A percentile compares a stretch with the other conserved stretches of the same genome.
phyloP scores from a whole-genome alignment of 2,329 filamentous ascomycete genomes.

The Aotearoamyces nothofagi region DNA sequence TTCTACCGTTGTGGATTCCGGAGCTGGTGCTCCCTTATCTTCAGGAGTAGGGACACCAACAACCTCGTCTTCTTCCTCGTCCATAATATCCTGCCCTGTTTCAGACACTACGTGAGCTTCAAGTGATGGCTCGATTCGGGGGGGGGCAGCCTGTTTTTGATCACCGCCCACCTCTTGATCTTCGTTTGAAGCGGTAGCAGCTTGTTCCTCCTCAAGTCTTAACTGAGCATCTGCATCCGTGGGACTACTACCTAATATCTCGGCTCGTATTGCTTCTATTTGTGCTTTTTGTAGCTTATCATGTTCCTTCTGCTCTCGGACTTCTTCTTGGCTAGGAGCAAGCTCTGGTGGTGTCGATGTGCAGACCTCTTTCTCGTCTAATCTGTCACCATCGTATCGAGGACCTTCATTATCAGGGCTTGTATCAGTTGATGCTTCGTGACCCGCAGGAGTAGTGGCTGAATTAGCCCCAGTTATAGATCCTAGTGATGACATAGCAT shows the following conservation, averaged over 20 bases:
- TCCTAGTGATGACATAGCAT: constrained; percentile 35
- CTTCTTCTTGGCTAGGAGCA: constrained; percentile 10
- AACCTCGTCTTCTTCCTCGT: constrained; percentile 14
- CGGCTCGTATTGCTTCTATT: constrained; percentile 21
- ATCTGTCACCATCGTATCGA: constrained; percentile 32
- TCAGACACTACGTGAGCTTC: constrained; percentile 11
- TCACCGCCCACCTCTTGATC: constrained; percentile 1
- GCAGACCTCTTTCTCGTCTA: constrained; percentile 29
- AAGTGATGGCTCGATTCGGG: constrained; percentile 7
- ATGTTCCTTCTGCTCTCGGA: constrained; percentile 22
- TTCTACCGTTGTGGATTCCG: too few relatives aligned
- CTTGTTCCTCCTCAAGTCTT: constrained; percentile 35
- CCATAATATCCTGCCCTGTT: constrained; percentile 12
- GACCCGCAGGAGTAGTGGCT: constrained; percentile 53
- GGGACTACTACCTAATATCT: constrained; percentile 23
- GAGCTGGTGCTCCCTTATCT: constrained; percentile 4
- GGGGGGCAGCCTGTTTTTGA: not conserved
- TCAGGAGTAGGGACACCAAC: constrained; percentile 10
- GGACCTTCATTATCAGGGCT: constrained; percentile 56
- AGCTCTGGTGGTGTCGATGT: constrained; percentile 21
- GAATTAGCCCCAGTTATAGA: constrained; percentile 59
- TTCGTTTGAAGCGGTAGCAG: constrained; percentile 9
- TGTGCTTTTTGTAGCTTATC: constrained; percentile 13
- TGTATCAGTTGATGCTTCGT: constrained; percentile 56
- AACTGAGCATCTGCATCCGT: constrained; percentile 43